A percentile compares a stretch with the other conserved stretches of the same genome.
phyloP scores from a whole-genome alignment of 2,329 filamentous ascomycete species.

The Botrytis medusae region DNA sequence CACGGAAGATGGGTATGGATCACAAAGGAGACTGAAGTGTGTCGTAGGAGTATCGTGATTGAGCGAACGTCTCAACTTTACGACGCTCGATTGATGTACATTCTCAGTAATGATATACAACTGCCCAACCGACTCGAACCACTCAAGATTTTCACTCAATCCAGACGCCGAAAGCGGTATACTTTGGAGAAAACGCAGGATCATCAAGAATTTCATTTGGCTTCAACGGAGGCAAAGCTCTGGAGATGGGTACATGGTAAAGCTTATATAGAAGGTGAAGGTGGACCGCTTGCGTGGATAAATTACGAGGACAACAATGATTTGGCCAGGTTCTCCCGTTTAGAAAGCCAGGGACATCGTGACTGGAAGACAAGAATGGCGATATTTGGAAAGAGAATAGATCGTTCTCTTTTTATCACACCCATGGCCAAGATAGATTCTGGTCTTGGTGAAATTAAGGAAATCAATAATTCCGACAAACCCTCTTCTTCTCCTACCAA shows the following conservation, averaged over 20 bases:
- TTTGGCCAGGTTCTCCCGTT: not conserved
- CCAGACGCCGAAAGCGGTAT: not conserved
- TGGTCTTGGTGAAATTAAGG: not conserved
- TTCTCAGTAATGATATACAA: not conserved
- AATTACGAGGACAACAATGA: constrained; percentile 1
- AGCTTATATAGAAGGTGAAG: not conserved
- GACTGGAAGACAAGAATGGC: no score
- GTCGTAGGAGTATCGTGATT: constrained; percentile 9
- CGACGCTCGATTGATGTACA: constrained; percentile 4
- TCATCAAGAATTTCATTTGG: not conserved
- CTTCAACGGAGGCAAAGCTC: not conserved
- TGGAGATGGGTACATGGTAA: not conserved
- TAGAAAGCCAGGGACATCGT: not conserved
- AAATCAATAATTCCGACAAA: no score
- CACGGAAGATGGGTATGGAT: constrained; percentile 19
- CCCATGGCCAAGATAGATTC: not conserved
- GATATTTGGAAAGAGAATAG: not conserved
- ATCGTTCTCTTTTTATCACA: not conserved
- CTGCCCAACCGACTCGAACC: not conserved
- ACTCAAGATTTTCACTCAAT: not conserved
- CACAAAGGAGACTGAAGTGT: not conserved
- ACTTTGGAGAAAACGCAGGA: not conserved
- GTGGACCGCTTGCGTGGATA: not conserved
- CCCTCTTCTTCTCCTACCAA: not conserved
- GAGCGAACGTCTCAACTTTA: constrained; percentile 1